Conservation (phyloP, 1,284 basidiomycete species). For the Cryptococcus neoformans region DNA sequence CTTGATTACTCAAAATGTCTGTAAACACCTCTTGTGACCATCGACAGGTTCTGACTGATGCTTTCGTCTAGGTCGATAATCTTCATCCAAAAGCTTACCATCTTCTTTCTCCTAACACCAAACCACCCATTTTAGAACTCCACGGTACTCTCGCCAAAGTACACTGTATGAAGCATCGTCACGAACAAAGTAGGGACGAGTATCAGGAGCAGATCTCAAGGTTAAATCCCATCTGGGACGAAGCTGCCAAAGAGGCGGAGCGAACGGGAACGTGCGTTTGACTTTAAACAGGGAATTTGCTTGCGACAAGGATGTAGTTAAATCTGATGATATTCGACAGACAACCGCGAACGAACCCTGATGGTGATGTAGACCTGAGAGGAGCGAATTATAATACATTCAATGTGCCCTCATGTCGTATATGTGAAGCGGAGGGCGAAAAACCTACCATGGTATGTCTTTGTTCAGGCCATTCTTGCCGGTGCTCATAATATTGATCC, state of each 20-base stretch:
- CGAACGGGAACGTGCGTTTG: slow-evolving; percentile 53
- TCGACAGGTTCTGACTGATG: not conserved
- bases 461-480: too few relatives aligned
- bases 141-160: slow-evolving; percentile 86
- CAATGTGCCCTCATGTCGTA: slow-evolving; percentile 69
- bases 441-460: slow-evolving; percentile 50
- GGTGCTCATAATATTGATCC: not conserved
- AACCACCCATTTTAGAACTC: slow-evolving; percentile 67
- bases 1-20: slow-evolving; percentile 78
- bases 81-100: slow-evolving; percentile 71
- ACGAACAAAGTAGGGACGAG: slow-evolving; percentile 61
- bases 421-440: slow-evolving; percentile 58
- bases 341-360: slow-evolving; percentile 78
- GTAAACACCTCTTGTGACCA: not conserved
- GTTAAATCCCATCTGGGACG: slow-evolving; percentile 76
- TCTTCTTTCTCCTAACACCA: slow-evolving; percentile 19
- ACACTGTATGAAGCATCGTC: slow-evolving; percentile 65
- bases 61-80: slow-evolving; percentile 63
- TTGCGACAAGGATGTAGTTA: not conserved
- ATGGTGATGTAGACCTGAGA: slow-evolving; percentile 85
- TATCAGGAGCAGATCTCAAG: slow-evolving; percentile 72
- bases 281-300: not conserved
- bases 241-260: slow-evolving; percentile 65
- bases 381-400: slow-evolving; percentile 72
- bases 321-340: slow-evolving; percentile 17